phyloP scores from a whole-genome alignment of 2,329 filamentous ascomycete genomes.

The Talaromyces sp. region DNA sequence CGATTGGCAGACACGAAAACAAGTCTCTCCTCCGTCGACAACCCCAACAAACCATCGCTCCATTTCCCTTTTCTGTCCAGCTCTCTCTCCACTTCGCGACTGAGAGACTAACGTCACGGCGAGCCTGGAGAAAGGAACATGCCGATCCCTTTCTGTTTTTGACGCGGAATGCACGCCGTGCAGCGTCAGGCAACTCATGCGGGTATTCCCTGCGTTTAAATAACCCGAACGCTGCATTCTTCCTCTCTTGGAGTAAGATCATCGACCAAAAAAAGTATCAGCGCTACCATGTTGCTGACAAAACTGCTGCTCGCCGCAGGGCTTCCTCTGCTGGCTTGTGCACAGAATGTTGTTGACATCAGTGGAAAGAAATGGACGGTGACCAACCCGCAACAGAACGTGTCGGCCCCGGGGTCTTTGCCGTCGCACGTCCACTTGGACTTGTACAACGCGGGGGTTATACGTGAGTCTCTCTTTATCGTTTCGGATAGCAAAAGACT shows the following conservation, averaged over 20 bases:
- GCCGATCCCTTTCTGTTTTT: not conserved
- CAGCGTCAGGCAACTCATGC: not conserved
- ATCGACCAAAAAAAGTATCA: not conserved
- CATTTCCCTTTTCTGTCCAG: not conserved
- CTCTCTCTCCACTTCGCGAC: not conserved
- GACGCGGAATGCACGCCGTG: not conserved
- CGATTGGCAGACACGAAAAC: not conserved
- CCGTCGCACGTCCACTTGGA: slow-evolving; percentile 58
- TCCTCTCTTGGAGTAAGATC: not conserved
- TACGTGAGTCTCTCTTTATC: slow-evolving; percentile 34
- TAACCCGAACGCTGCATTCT: not conserved
- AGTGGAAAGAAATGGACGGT: slow-evolving; percentile 41
- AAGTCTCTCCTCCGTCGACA: not conserved
- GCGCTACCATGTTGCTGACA: not conserved
- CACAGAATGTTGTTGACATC: slow-evolving; percentile 36
- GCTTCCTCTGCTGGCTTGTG: slow-evolving; percentile 14
- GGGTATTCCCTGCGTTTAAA: not conserved
- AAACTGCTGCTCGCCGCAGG: slow-evolving; percentile 3
- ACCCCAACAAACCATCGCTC: not conserved
- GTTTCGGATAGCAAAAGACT: not conserved
- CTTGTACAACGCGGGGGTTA: slow-evolving; percentile 48
- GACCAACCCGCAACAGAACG: slow-evolving; percentile 42
- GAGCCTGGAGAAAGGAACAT: not conserved
- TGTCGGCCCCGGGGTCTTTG: slow-evolving; percentile 49
- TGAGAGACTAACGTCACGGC: not conserved